A percentile compares a stretch with the other conserved stretches of the same genome.
These are phyloP conservation scores for Fusarium temperatum DNA, from an alignment of 2,329 filamentous ascomycete species.

Conservation along the genomic window DNA sequence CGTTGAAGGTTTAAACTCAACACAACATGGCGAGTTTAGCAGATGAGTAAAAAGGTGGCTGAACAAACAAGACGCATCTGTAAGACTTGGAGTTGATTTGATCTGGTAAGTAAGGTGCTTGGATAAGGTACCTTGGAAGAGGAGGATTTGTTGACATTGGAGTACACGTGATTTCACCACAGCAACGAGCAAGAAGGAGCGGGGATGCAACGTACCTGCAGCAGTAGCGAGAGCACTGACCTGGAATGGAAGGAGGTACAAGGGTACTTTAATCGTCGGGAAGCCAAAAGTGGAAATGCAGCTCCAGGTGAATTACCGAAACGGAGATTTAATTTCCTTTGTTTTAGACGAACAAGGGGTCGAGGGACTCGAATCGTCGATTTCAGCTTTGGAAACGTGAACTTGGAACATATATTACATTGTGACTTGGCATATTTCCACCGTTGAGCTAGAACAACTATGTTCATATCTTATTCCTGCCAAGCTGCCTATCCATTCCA, in stretches of 20 bases:
- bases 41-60: conserved; percentile 15
- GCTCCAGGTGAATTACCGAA: conserved; percentile 10
- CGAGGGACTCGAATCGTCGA: conserved; percentile 12
- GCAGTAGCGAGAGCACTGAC: conserved; percentile 28
- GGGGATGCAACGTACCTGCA: conserved; percentile 37
- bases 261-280: conserved; percentile 8
- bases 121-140: background rate
- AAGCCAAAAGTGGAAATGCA: conserved; percentile 22
- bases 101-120: background rate
- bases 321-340: conserved; percentile 28
- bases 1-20: conserved; percentile 11
- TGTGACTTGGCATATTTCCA: background rate
- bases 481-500: background rate
- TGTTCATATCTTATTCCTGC: background rate
- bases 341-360: conserved; percentile 15
- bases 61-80: conserved; percentile 18
- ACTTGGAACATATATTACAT: background rate
- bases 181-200: conserved; percentile 40
- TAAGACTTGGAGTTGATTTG: background rate
- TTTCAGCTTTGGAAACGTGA: background rate
- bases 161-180: conserved; percentile 48
- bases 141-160: conserved; percentile 40
- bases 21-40: conserved; percentile 8
- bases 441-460: background rate
- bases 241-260: conserved; percentile 29